Base-by-base conservation (phyloP, 2,329 filamentous ascomycete species). In the Fusarium praegraminearum region DNA sequence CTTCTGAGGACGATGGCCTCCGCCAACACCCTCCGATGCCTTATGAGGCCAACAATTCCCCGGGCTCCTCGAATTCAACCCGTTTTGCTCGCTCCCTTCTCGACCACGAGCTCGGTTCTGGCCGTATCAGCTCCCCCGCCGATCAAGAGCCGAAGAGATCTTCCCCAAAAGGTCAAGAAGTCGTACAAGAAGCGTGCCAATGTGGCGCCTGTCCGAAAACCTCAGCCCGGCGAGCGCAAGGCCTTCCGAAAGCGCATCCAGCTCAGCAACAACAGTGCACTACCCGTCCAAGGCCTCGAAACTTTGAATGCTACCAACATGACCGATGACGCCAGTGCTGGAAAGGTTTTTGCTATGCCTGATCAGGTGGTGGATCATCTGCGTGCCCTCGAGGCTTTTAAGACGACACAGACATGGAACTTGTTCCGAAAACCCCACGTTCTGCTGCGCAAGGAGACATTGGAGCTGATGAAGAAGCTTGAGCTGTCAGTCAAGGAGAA, bases 261-360 rank as follows among this genome's bases (percentile, higher is more conserved):
- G 63, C 89, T 99, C 65, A 95, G 91, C 84, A 99, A 98, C 82
- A 92, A 93, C 80, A 98, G 97, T 81, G 96, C 96, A 51, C 83
- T 98, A 38, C 88, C 91, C 63, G 91, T 98, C 10, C 77, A 84
- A 26, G 91, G 89, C 13, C 84, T 97, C 72, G 81, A 85, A 63
- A 86, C 90, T 50, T 76, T 97, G 57, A 84, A 81, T 15, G 77
- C 80, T 12, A 82, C 86, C 67, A 86, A 85, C 44, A 82, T 91
- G 80, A 79, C 85, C 20, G 82, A 86, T 57, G 80, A 82, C 32
- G 83, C 84, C 35, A 86, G 87, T 52, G 81, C 86, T 12, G 93
- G 92, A 36, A 86, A 86, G 65, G 87, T 98, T 32, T 82, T 93
- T 54, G 87, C 87, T 3, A 80, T 98, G 30, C 89, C 91, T 10